These are phyloP conservation scores for Ocimum tenuiflorum DNA, from an alignment of 257 asterid species.

Conservation along the genomic window DNA sequence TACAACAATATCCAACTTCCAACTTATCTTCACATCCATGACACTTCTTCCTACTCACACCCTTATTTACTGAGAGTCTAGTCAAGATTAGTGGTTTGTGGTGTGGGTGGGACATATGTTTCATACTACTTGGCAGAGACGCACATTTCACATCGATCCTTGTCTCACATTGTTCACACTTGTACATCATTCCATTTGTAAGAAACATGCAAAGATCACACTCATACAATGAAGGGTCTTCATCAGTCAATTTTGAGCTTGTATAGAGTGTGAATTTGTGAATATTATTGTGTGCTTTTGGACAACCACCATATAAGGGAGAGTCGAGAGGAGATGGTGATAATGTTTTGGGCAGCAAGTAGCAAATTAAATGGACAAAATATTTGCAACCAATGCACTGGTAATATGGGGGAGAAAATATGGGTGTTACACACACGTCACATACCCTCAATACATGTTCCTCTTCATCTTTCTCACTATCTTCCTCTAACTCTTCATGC, in stretches of 20 bases:
- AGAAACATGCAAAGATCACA: neutral
- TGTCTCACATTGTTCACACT: neutral
- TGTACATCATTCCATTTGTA: neutral
- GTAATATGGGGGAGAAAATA: slow-evolving; percentile 9
- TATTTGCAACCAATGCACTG: neutral
- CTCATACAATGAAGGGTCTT: neutral
- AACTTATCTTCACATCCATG: neutral
- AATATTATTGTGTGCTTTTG: neutral
- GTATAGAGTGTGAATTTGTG: neutral
- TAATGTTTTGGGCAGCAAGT: neutral
- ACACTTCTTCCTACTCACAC: neutral
- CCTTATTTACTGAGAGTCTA: neutral
- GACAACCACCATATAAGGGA: neutral
- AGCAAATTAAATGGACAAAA: slow-evolving; percentile 2
- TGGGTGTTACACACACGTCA: neutral
- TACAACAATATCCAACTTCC: neutral
- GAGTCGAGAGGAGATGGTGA: neutral
- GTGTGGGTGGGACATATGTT: neutral
- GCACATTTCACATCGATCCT: slow-evolving; percentile 1
- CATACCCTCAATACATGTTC: neutral
- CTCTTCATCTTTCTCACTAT: neutral
- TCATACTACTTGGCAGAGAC: neutral
- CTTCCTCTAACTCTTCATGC: neutral
- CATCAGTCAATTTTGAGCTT: neutral
- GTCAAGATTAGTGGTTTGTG: neutral